These are phyloP conservation scores for Zea mays DNA, from an alignment of 176 grass and related monocot genomes.

Conservation along the genomic window DNA sequence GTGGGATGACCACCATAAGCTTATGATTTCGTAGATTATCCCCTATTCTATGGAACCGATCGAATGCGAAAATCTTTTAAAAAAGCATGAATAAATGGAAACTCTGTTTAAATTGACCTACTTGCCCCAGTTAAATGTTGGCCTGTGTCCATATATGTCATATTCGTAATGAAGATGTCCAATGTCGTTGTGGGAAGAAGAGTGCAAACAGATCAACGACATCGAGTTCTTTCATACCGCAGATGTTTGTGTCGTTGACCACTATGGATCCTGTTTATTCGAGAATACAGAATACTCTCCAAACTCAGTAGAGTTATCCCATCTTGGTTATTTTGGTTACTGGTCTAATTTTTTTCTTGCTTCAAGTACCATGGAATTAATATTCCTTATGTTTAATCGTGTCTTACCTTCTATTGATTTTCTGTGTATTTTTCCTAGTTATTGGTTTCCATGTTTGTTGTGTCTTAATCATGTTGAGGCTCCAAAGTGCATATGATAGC, in stretches of 20 bases:
- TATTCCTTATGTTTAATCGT: background rate
- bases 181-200: background rate
- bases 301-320: background rate
- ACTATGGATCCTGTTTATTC: background rate
- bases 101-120: background rate
- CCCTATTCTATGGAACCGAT: background rate
- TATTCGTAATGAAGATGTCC: background rate
- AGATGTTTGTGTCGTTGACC: background rate
- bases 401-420: background rate
- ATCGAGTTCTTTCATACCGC: background rate
- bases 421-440: background rate
- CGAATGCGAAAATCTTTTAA: background rate
- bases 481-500: constrained; percentile 1
- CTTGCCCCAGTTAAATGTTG: background rate
- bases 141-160: background rate
- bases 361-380: background rate
- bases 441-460: background rate
- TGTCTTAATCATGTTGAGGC: constrained; percentile 1
- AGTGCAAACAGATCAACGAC: background rate
- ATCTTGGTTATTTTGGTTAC: background rate
- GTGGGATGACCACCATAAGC: background rate
- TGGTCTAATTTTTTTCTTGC: background rate
- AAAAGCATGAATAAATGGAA: background rate
- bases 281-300: background rate
- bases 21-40: background rate